These are phyloP conservation scores for Salvia miltiorrhiza DNA, from an alignment of 257 asterid species.

Conservation along the genomic window DNA sequence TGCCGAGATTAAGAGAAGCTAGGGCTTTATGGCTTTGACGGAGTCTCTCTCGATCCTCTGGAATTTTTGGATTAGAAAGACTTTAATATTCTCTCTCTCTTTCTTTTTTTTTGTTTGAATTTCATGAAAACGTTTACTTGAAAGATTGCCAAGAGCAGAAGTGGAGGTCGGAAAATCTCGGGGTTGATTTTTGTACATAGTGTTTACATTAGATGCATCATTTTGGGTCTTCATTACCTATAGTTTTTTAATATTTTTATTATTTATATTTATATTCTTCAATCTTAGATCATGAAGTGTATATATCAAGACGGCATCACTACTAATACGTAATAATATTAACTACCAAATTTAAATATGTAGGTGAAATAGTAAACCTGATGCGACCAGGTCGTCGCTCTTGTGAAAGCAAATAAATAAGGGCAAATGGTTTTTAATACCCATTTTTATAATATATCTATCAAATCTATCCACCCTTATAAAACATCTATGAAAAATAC, in stretches of 20 bases:
- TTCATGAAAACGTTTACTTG: not conserved
- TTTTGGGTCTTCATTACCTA: not conserved
- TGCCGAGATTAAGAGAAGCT: slow-evolving; percentile 65
- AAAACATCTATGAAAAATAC: no score
- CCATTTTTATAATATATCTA: no score
- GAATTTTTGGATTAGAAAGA: slow-evolving; percentile 9
- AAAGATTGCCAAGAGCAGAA: not conserved
- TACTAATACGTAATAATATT: not conserved
- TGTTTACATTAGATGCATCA: not conserved
- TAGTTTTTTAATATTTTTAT: not conserved
- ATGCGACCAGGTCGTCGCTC: not conserved
- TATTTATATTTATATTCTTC: not conserved
- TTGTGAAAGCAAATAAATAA: not conserved
- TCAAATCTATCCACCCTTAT: no score
- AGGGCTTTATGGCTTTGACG: slow-evolving; percentile 81
- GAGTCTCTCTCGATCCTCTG: not conserved
- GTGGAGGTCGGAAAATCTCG: not conserved
- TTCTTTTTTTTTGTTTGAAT: not conserved
- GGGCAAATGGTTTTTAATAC: no score
- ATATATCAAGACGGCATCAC: not conserved
- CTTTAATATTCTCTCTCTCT: not conserved
- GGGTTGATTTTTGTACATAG: slow-evolving; percentile 17
- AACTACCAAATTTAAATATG: not conserved
- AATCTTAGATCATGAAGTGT: not conserved
- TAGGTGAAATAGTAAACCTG: not conserved